Evolutionary conservation across 345 rosid genomes (phyloP), one percentile per base, ranked within the genome.

Genomic region (Euphorbia pulcherrima): DNA sequence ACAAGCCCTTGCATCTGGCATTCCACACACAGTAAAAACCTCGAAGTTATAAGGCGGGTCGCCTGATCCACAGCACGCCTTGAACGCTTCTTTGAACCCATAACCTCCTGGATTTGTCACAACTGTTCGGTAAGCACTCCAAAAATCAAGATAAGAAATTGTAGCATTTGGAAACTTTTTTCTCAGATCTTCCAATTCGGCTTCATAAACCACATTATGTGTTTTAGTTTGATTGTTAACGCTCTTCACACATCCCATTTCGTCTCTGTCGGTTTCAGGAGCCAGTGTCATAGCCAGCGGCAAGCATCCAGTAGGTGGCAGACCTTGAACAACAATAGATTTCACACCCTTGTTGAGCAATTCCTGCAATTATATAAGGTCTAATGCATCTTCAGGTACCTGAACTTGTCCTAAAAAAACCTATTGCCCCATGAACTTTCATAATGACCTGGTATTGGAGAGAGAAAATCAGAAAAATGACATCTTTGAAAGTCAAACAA

Each of bases 31-130:
- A 26, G 65, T 72, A 16, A 88, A 80, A 60, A 76, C 83, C 17
- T 51, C 64, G 58, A 84, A 90, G 78, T 89, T 86, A 85, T 93
- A 89, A 5, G 84, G 84, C 0, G 89, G 90, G 2, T 82, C 90
- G 17, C 89, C 88, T 4, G 75, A 53, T 73, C 97, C 99, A 52
- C 99, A 93, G 63, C 99, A 93, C 0, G 82, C 91, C 61, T 84
- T 87, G 85, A 93, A 89, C 23, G 78, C 63, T 75, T 90, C 90
- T 37, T 77, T 79, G 86, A 93, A 81, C 0, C 95, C 91, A 28
- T 84, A 86, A 44, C 63, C 81, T n/a, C 26, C 62, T 0, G 90
- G 89, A 54, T 76, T 81, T 77, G 70, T 57, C 70, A 93, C 70
- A 12, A 90, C 82, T 20, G 40, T 65, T 26, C 78, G 78, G 80